A percentile compares a stretch with the other conserved stretches of the same genome.
These are phyloP conservation scores for Cryphonectria parasitica DNA, from an alignment of 2,329 filamentous ascomycete species.

Conservation along the genomic window DNA sequence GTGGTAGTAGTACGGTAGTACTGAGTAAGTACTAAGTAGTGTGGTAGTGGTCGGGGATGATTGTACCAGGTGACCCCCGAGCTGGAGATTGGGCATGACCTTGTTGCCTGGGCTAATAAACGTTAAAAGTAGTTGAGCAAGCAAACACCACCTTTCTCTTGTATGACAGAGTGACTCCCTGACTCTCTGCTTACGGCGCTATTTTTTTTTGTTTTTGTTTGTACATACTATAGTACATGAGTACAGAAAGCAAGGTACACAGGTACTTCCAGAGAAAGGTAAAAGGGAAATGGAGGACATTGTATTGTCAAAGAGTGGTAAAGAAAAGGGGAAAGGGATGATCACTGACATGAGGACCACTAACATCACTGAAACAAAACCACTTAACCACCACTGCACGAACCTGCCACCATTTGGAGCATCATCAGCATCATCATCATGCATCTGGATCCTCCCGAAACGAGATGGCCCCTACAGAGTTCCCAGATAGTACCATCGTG, in stretches of 20 bases:
- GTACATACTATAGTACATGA: no score
- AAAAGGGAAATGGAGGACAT: background rate
- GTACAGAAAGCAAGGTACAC: no score
- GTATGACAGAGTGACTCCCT: background rate
- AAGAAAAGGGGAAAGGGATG: no score
- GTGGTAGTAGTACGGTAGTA: no score
- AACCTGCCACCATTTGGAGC: background rate
- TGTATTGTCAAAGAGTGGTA: no score
- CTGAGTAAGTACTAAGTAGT: no score
- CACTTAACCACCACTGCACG: no score
- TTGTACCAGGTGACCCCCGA: slow-evolving; percentile 26
- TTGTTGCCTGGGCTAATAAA: slow-evolving; percentile 4
- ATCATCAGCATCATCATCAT: background rate
- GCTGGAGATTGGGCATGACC: slow-evolving; percentile 5
- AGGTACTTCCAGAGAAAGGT: no score
- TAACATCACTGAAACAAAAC: background rate
- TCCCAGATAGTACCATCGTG: background rate
- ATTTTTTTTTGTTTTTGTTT: background rate
- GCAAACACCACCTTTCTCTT: background rate
- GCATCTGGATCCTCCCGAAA: slow-evolving; percentile 1
- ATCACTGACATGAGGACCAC: background rate
- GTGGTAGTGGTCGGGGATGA: slow-evolving; percentile 7
- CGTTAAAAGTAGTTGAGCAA: no score
- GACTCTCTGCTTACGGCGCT: background rate
- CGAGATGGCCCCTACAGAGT: background rate